These are phyloP conservation scores for Chrysanthemum seticuspe DNA, from an alignment of 129 eudicot species.

Conservation along the genomic window DNA sequence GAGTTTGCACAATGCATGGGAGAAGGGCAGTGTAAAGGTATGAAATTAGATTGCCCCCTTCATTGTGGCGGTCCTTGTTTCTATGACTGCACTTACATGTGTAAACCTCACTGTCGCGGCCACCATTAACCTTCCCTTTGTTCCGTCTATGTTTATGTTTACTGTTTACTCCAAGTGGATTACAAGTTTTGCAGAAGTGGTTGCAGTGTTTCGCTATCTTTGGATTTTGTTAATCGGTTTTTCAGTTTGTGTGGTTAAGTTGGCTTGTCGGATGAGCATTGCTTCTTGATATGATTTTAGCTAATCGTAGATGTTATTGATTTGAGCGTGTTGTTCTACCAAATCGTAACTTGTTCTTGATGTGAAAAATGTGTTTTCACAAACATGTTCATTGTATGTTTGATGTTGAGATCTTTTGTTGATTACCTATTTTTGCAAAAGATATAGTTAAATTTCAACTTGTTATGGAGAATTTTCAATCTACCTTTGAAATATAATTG, in stretches of 20 bases:
- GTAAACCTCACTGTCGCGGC: constrained; percentile 53
- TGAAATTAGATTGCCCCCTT: constrained; percentile 61
- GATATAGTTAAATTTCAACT: no score
- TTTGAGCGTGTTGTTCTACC: constrained; percentile 10
- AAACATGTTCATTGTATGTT: no score
- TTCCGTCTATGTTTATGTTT: neutral
- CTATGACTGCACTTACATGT: constrained; percentile 60
- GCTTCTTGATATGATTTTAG: constrained; percentile 6
- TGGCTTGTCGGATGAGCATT: neutral
- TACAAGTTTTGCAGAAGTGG: constrained; percentile 5
- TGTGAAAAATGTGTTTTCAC: neutral
- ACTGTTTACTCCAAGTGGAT: constrained; percentile 4
- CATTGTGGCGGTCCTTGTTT: constrained; percentile 65
- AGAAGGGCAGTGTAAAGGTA: constrained; percentile 44
- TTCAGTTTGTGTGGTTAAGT: constrained; percentile 15
- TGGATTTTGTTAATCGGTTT: constrained; percentile 1
- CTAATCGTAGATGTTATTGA: constrained; percentile 1
- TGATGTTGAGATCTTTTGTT: no score
- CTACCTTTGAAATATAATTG: no score
- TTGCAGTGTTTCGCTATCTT: constrained; percentile 6
- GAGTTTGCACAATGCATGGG: constrained; percentile 68
- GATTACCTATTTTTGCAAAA: no score
- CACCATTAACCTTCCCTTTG: neutral
- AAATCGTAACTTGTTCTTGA: neutral
- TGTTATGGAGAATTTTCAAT: no score